Conservation (phyloP, 1,284 basidiomycete genomes). For the Rhodotorula sp. region DNA sequence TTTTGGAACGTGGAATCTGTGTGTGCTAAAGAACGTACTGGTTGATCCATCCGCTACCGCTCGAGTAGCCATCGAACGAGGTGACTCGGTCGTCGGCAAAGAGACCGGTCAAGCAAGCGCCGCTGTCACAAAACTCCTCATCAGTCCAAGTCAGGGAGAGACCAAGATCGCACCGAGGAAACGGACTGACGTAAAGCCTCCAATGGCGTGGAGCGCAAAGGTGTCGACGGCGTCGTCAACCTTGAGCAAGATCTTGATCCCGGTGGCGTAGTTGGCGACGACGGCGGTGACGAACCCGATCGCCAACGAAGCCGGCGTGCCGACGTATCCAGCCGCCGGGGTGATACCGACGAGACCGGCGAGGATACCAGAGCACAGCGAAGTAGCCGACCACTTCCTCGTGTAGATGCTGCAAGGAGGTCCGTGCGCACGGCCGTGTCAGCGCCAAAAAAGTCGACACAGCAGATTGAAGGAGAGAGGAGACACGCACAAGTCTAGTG, state of each 20-base stretch:
- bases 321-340: conserved; percentile 77
- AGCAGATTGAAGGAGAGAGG: background rate
- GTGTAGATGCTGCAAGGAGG: conserved; percentile 58
- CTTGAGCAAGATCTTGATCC: conserved; percentile 31
- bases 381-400: conserved; percentile 85
- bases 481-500: conserved; percentile 64
- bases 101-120: conserved; percentile 32
- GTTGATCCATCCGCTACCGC: conserved; percentile 84
- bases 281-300: conserved; percentile 84
- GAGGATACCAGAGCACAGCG: conserved; percentile 94
- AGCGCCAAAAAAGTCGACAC: too few species aligned
- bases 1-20: too few species aligned
- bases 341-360: conserved; percentile 55
- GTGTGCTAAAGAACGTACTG: background rate
- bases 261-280: conserved; percentile 57
- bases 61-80: conserved; percentile 74
- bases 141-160: too few species aligned
- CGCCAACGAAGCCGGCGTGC: conserved; percentile 74
- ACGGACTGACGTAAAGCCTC: conserved; percentile 27
- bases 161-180: too few species aligned
- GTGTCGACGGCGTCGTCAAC: conserved; percentile 36
- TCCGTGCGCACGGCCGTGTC: too few species aligned
- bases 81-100: conserved; percentile 82
- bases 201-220: conserved; percentile 37
- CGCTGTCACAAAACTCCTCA: background rate